phyloP scores from a whole-genome alignment of 305 asterid genomes.

The Nicotiana rustica region DNA sequence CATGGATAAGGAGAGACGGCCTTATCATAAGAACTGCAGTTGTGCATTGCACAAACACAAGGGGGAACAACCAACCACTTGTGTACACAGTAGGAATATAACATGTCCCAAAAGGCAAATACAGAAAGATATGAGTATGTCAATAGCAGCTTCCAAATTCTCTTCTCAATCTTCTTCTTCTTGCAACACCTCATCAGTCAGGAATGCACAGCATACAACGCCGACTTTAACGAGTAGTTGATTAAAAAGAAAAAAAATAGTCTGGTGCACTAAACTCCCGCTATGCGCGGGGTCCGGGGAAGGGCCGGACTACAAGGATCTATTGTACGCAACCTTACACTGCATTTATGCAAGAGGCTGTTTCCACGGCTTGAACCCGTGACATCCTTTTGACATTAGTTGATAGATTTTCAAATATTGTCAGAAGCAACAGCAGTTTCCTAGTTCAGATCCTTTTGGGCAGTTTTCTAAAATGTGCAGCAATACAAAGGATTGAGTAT shows the following conservation, averaged over 20 bases:
- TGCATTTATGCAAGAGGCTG: too few species aligned
- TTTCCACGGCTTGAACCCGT: too few species aligned
- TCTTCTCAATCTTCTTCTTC: conserved; percentile 36
- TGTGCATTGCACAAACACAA: conserved; percentile 61
- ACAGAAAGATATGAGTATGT: conserved; percentile 47
- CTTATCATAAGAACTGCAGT: conserved; percentile 62
- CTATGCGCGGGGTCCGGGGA: too few species aligned
- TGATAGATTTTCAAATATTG: not conserved
- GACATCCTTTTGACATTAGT: not conserved
- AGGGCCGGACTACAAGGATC: too few species aligned
- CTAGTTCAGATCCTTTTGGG: not conserved
- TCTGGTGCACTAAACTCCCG: too few species aligned
- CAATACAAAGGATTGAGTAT: not conserved
- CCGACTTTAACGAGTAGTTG: not conserved
- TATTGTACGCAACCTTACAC: too few species aligned
- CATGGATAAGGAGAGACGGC: conserved; percentile 44
- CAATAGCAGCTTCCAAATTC: conserved; percentile 35
- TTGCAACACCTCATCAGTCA: conserved; percentile 32
- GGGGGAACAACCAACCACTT: conserved; percentile 41
- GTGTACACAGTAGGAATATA: not conserved
- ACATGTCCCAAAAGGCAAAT: conserved; percentile 55
- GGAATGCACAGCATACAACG: not conserved
- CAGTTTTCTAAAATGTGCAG: not conserved
- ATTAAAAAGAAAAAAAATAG: too few species aligned
- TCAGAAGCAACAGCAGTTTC: not conserved